These are phyloP conservation scores for Aspergillus sergii DNA, from an alignment of 2,329 filamentous ascomycete species.

Conservation along the genomic window DNA sequence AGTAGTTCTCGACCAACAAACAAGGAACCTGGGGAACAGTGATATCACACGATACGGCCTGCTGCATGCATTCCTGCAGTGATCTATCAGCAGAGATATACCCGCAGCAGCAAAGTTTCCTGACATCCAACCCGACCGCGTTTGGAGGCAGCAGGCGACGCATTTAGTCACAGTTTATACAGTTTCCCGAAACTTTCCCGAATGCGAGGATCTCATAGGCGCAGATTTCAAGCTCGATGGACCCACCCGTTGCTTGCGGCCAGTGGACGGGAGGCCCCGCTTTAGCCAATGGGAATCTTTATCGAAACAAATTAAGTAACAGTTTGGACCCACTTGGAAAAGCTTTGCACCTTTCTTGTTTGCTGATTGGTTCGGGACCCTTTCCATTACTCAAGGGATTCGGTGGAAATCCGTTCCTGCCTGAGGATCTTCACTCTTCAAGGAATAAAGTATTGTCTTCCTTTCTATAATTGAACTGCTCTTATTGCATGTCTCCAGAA, in stretches of 20 bases:
- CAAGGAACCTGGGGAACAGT: neutral
- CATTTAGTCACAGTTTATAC: conserved; percentile 3
- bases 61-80: neutral
- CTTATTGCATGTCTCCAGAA: neutral
- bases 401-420: neutral
- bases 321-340: neutral
- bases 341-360: neutral
- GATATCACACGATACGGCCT: conserved; percentile 2
- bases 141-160: neutral
- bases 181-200: conserved; percentile 1
- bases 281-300: neutral
- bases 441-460: neutral
- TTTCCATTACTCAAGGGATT: neutral
- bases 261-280: neutral
- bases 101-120: neutral
- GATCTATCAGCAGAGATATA: neutral
- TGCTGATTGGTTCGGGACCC: neutral
- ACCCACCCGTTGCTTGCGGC: neutral
- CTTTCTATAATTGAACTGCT: neutral
- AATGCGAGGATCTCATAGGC: neutral
- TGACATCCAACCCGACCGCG: neutral
- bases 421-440: neutral
- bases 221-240: neutral
- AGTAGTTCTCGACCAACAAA: neutral
- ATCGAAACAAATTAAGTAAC: conserved; percentile 13